phyloP scores from a whole-genome alignment of 2,329 filamentous ascomycete species.

The Curvularia verruculosa region DNA sequence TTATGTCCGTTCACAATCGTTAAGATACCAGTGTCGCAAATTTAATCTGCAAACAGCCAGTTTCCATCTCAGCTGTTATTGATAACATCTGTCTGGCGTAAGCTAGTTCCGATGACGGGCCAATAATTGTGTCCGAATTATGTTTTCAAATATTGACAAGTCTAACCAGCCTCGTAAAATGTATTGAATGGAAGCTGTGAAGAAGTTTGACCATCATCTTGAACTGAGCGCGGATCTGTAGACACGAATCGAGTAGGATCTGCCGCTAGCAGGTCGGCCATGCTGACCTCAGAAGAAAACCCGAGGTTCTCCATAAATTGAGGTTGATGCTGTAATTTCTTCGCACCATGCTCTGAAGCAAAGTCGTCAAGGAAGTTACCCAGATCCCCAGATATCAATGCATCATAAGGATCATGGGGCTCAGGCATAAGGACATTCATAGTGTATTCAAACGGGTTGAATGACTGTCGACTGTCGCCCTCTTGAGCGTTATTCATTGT shows the following conservation, averaged over 20 bases:
- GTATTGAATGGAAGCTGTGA: slow-evolving; percentile 27
- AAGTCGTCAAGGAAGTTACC: slow-evolving; percentile 64
- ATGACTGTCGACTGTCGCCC: slow-evolving; percentile 2
- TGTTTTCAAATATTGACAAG: background rate
- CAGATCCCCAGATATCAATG: slow-evolving; percentile 50
- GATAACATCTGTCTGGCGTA: background rate
- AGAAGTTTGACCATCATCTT: slow-evolving; percentile 20
- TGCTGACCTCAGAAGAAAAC: slow-evolving; percentile 65
- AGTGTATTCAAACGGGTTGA: slow-evolving; percentile 16
- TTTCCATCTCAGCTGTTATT: background rate
- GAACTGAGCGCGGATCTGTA: slow-evolving; percentile 36
- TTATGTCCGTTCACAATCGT: background rate
- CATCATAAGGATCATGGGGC: slow-evolving; percentile 29
- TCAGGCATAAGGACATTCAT: slow-evolving; percentile 8
- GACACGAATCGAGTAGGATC: slow-evolving; percentile 50
- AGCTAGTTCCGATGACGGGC: background rate
- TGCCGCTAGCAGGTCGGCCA: slow-evolving; percentile 56
- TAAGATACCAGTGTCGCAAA: background rate
- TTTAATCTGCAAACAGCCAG: background rate
- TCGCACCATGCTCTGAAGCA: slow-evolving; percentile 61
- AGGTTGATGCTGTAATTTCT: slow-evolving; percentile 61
- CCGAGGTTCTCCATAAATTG: slow-evolving; percentile 72
- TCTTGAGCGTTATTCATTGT: slow-evolving; percentile 24
- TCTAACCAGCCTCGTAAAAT: slow-evolving; percentile 28
- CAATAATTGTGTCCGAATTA: background rate